Percentiles rank a stretch among this genome's conserved stretches.
phyloP scores from a whole-genome alignment of 345 rosid species.

The Luvunga scandens region DNA sequence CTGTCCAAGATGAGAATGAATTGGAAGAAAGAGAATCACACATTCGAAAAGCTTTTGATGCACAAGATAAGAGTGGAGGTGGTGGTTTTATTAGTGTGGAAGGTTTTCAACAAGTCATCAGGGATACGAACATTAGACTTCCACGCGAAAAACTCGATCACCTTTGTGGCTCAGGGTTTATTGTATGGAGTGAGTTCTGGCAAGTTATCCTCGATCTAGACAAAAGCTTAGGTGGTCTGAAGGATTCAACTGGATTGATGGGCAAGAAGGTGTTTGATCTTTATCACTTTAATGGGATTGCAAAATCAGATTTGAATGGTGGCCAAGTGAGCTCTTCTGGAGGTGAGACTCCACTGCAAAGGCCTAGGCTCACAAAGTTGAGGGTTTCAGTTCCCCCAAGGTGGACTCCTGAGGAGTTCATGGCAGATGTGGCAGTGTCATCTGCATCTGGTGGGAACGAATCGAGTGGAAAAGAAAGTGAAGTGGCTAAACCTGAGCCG shows the following conservation, averaged over 20 bases:
- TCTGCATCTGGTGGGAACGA: conserved; percentile 39
- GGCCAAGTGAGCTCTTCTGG: conserved; percentile 44
- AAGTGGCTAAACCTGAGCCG: conserved; percentile 67
- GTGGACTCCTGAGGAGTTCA: conserved; percentile 96
- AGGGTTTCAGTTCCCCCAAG: conserved; percentile 97
- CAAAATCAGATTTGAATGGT: conserved; percentile 85
- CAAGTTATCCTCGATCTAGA: conserved; percentile 82
- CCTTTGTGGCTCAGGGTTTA: conserved; percentile 72
- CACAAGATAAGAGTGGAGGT: conserved; percentile 97
- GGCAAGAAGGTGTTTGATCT: conserved; percentile 95
- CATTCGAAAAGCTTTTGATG: conserved; percentile 86
- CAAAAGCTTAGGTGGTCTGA: conserved; percentile 73
- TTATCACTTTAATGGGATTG: conserved; percentile 96
- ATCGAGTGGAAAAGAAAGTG: conserved; percentile 43
- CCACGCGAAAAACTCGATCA: conserved; percentile 66
- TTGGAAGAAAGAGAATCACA: conserved; percentile 89
- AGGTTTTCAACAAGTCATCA: conserved; percentile 83
- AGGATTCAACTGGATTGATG: conserved; percentile 90
- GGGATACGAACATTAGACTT: conserved; percentile 61
- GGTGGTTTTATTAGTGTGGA: conserved; percentile 97
- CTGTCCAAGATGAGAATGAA: conserved; percentile 92
- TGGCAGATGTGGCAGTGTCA: conserved; percentile 54
- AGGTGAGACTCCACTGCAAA: conserved; percentile 63
- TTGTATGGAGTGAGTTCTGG: conserved; percentile 99
- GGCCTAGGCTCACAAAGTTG: conserved; percentile 93